These are phyloP conservation scores for Margaritispora aquatica DNA, from an alignment of 495 filamentous ascomycete genomes.

Conservation along the genomic window DNA sequence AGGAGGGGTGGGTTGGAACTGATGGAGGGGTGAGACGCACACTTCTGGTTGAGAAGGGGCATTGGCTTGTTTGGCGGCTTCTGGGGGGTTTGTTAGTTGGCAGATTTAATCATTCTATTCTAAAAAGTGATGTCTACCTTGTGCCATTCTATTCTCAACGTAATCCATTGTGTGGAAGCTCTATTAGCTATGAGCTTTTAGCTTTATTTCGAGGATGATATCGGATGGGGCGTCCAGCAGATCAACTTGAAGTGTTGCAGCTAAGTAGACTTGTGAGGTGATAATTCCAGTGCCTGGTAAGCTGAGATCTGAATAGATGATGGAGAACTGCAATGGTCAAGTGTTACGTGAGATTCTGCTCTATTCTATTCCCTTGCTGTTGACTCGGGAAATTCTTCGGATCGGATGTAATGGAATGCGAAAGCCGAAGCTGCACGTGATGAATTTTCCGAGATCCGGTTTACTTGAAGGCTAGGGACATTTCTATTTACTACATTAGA, in stretches of 20 bases:
- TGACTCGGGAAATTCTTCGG: not conserved
- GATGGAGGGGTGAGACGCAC: conserved; percentile 10
- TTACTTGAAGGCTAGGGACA: too few relatives aligned
- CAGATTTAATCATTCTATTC: conserved; percentile 6
- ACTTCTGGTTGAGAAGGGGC: conserved; percentile 9
- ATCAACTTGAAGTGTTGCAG: too few relatives aligned
- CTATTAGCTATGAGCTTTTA: too few relatives aligned
- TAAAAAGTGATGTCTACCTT: conserved; percentile 29
- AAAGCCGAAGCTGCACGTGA: not conserved
- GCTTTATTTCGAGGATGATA: too few relatives aligned
- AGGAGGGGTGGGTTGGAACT: not conserved
- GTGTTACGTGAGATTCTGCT: not conserved
- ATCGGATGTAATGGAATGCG: not conserved
- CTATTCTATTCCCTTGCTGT: not conserved
- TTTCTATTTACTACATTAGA: too few relatives aligned
- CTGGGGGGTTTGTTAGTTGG: conserved; percentile 21
- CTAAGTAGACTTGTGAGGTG: too few relatives aligned
- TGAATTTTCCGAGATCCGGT: too few relatives aligned
- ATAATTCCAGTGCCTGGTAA: too few relatives aligned
- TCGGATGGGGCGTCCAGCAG: too few relatives aligned
- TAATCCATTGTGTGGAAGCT: too few relatives aligned
- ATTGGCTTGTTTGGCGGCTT: conserved; percentile 17
- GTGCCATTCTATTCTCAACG: conserved; percentile 47
- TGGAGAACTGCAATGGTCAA: not conserved
- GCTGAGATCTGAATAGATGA: too few relatives aligned